phyloP scores from a whole-genome alignment of 129 eudicot species.

The Artemisia tridentata region DNA sequence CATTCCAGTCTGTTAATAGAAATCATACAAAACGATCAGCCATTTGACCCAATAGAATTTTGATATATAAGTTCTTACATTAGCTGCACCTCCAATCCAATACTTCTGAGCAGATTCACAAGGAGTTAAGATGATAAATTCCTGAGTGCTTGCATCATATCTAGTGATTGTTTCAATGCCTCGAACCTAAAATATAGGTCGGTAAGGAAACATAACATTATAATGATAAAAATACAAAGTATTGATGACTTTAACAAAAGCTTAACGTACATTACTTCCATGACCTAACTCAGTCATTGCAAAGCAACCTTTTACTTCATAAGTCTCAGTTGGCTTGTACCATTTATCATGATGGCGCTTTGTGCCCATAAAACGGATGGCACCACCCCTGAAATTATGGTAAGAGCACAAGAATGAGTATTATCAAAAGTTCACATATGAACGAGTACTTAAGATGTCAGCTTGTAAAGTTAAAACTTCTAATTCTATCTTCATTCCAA shows the following conservation, averaged over 20 bases:
- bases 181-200: conserved; percentile 51
- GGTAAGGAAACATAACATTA: background rate
- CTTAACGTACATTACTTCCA: conserved; percentile 90
- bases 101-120: conserved; percentile 97
- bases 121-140: conserved; percentile 77
- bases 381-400: conserved; percentile 73
- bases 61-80: conserved; percentile 37
- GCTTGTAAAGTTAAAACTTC: background rate
- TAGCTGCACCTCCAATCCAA: conserved; percentile 99
- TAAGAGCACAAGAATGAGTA: too few species aligned
- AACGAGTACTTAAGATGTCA: background rate
- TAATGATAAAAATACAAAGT: background rate
- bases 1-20: background rate
- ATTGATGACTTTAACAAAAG: background rate
- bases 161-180: conserved; percentile 87
- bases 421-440: background rate
- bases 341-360: conserved; percentile 92
- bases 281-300: conserved; percentile 97
- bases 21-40: too few species aligned
- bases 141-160: conserved; percentile 67
- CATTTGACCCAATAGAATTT: background rate
- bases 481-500: background rate
- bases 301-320: conserved; percentile 70
- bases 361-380: conserved; percentile 79
- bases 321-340: conserved; percentile 65